A percentile compares a stretch with the other conserved stretches of the same genome.
phyloP scores from a whole-genome alignment of 345 rosid genomes.

The Moringa oleifera region DNA sequence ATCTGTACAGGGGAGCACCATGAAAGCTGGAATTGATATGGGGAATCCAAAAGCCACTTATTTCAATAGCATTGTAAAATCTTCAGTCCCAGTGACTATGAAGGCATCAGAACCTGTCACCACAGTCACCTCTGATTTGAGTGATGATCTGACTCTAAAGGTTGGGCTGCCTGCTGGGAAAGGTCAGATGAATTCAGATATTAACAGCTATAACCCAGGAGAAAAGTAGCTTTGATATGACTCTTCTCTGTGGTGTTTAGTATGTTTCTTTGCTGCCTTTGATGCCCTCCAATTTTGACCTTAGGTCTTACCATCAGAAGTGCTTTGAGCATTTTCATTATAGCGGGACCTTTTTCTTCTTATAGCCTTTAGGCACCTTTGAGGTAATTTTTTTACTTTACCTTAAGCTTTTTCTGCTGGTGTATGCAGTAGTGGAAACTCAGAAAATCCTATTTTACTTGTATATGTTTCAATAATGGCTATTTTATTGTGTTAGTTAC shows the following conservation, averaged over 20 bases:
- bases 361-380: neutral
- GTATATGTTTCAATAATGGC: neutral
- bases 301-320: neutral
- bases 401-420: neutral
- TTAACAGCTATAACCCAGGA: conserved; percentile 5
- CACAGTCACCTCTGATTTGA: conserved; percentile 4
- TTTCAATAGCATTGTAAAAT: conserved; percentile 15
- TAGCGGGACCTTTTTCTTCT: neutral
- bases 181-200: conserved; percentile 7
- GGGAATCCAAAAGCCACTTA: conserved; percentile 12
- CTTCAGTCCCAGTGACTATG: conserved; percentile 1
- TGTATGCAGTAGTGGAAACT: neutral
- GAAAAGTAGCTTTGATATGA: conserved; percentile 3
- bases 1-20: conserved; percentile 7
- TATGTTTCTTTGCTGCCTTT: neutral
- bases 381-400: neutral
- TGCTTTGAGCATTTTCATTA: neutral
- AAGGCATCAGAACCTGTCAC: neutral
- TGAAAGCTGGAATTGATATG: conserved; percentile 13
- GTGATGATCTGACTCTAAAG: conserved; percentile 6
- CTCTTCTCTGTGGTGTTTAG: neutral
- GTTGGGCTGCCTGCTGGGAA: conserved; percentile 14
- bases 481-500: neutral
- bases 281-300: neutral
- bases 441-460: neutral